These are phyloP conservation scores for Colletotrichum incanum DNA, from an alignment of 2,329 filamentous ascomycete genomes.

Conservation along the genomic window DNA sequence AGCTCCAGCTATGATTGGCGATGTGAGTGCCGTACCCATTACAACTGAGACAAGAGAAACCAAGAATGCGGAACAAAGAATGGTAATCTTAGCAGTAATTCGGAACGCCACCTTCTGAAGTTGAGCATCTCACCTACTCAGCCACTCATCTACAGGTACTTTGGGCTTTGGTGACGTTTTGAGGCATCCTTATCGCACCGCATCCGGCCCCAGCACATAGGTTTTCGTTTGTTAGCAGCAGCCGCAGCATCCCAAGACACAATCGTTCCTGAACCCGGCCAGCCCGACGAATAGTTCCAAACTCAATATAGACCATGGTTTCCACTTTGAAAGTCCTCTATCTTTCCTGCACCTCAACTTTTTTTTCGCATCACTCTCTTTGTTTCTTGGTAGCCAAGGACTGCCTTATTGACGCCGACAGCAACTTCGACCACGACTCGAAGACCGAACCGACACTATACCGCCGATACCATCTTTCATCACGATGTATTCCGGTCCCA, in stretches of 20 bases:
- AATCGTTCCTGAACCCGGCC: not conserved
- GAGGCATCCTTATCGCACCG: not conserved
- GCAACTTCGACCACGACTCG: not conserved
- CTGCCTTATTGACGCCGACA: not conserved
- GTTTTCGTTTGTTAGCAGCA: not conserved
- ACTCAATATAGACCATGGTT: not conserved
- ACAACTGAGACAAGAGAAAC: not conserved
- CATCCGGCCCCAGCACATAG: not conserved
- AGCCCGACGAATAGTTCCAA: not conserved
- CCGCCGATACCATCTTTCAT: not conserved
- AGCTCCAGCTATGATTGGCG: not conserved
- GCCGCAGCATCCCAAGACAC: not conserved
- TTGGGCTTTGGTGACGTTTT: not conserved
- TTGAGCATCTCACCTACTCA: no score
- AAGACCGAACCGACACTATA: not conserved
- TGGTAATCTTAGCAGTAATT: not conserved
- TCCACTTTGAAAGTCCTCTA: not conserved
- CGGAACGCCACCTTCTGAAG: not conserved
- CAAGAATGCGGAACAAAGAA: not conserved
- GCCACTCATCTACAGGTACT: no score
- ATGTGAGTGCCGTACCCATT: no score
- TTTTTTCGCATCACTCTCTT: not conserved
- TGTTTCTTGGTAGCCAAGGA: not conserved
- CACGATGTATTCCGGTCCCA: not conserved
- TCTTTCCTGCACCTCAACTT: not conserved